A percentile compares a stretch with the other conserved stretches of the same genome.
These are phyloP conservation scores for Sporothrix curviconia DNA, from an alignment of 2,329 filamentous ascomycete genomes.

Conservation along the genomic window DNA sequence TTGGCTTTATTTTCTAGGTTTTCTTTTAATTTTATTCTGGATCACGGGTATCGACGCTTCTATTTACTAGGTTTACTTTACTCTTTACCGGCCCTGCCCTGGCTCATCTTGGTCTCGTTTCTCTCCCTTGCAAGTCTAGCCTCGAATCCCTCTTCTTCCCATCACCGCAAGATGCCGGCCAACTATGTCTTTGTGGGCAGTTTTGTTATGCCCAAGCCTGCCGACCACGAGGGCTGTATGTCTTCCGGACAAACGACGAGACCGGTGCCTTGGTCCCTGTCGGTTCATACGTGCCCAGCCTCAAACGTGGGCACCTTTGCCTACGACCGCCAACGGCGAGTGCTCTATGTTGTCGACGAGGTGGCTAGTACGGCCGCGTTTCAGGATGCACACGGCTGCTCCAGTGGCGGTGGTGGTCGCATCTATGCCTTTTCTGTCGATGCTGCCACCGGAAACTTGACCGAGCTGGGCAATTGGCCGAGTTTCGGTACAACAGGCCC, in stretches of 20 bases:
- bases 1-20: too few species aligned
- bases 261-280: background rate
- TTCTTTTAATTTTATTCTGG: too few species aligned
- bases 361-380: background rate
- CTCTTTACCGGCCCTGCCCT: too few species aligned
- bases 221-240: background rate
- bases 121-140: too few species aligned
- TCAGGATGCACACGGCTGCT: background rate
- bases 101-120: too few species aligned
- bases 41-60: too few species aligned
- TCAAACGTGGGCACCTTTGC: background rate
- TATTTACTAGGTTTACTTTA: too few species aligned
- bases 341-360: background rate
- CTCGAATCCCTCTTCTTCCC: too few species aligned
- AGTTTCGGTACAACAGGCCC: background rate
- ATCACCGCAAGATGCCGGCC: too few species aligned
- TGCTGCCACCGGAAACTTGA: background rate
- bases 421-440: background rate
- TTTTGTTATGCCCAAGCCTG: background rate
- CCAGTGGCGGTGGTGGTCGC: background rate
- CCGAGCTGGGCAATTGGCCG: background rate
- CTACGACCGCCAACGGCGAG: background rate
- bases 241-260: background rate
- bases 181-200: background rate
- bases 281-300: background rate